Conservation (phyloP, 495 filamentous ascomycete species). For the Penicillium samsonianum region DNA sequence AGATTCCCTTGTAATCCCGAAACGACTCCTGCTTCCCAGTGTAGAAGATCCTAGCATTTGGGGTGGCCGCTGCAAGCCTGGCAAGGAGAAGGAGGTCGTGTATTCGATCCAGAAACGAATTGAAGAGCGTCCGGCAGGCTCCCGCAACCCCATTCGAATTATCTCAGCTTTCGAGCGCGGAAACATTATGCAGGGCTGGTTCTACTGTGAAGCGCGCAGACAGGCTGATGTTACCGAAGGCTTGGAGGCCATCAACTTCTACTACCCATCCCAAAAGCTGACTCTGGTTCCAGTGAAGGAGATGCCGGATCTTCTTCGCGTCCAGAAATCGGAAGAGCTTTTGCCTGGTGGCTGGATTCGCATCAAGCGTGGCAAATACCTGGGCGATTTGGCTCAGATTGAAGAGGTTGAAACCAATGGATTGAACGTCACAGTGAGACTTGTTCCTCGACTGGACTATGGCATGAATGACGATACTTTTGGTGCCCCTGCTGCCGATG, state of each 20-base stretch:
- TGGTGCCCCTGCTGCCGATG: constrained; percentile 51
- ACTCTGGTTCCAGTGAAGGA: constrained; percentile 93
- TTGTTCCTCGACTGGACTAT: constrained; percentile 92
- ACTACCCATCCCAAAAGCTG: constrained; percentile 81
- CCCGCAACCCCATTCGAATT: constrained; percentile 74
- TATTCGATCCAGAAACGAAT: constrained; percentile 84
- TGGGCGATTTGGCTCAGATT: constrained; percentile 88
- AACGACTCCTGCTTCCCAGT: constrained; percentile 84
- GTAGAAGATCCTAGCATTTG: constrained; percentile 96
- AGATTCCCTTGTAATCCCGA: constrained; percentile 71
- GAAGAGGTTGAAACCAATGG: constrained; percentile 92
- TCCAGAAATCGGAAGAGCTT: constrained; percentile 81
- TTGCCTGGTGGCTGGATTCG: constrained; percentile 90
- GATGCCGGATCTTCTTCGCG: constrained; percentile 92
- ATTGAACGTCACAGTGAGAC: constrained; percentile 77
- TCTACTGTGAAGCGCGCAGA: constrained; percentile 89
- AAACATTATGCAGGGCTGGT: constrained; percentile 83
- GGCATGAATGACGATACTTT: constrained; percentile 75
- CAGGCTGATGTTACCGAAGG: constrained; percentile 82
- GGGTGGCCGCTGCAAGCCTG: constrained; percentile 88
- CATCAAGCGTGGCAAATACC: constrained; percentile 79
- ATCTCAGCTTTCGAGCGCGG: constrained; percentile 88
- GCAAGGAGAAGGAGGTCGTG: constrained; percentile 90
- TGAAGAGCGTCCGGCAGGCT: constrained; percentile 67
- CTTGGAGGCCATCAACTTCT: constrained; percentile 78